A percentile compares a stretch with the other conserved stretches of the same genome.
phyloP scores from a whole-genome alignment of 352 stramenopile genomes.

The Pythium phragmitis region DNA sequence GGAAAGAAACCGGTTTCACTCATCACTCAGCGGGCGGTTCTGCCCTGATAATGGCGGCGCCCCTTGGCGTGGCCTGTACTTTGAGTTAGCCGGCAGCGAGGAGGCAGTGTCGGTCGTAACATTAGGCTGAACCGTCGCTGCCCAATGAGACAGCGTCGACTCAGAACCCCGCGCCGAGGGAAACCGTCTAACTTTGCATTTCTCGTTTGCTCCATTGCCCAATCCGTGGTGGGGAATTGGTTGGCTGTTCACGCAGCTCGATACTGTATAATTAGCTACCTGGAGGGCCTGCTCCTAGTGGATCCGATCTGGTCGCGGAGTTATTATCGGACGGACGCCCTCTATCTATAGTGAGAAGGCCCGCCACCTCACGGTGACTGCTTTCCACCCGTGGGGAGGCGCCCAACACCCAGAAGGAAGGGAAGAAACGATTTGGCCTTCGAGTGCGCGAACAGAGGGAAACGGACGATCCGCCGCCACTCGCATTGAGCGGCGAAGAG shows the following conservation, averaged over 20 bases:
- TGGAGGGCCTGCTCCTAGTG: too few relatives aligned
- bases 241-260: too few relatives aligned
- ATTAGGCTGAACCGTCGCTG: slow-evolving; percentile 10
- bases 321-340: too few relatives aligned
- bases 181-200: slow-evolving; percentile 19
- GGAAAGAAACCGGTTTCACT: slow-evolving; percentile 11
- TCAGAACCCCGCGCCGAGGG: slow-evolving; percentile 12
- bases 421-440: slow-evolving; percentile 33
- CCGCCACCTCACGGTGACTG: neutral
- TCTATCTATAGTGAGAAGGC: too few relatives aligned
- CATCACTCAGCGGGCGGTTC: slow-evolving; percentile 5
- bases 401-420: slow-evolving; percentile 1
- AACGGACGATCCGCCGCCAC: slow-evolving; percentile 24
- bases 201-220: neutral
- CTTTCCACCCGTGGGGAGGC: neutral
- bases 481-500: neutral
- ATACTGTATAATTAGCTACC: too few relatives aligned
- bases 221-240: neutral
- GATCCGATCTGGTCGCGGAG: too few relatives aligned
- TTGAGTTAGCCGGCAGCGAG: neutral
- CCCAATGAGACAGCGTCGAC: slow-evolving; percentile 15
- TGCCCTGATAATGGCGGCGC: slow-evolving; percentile 7
- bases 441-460: slow-evolving; percentile 4
- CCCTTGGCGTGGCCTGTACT: neutral
- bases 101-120: neutral